phyloP scores from a whole-genome alignment of 169 alveolate genomes.

The Cryptosporidium baileyi region DNA sequence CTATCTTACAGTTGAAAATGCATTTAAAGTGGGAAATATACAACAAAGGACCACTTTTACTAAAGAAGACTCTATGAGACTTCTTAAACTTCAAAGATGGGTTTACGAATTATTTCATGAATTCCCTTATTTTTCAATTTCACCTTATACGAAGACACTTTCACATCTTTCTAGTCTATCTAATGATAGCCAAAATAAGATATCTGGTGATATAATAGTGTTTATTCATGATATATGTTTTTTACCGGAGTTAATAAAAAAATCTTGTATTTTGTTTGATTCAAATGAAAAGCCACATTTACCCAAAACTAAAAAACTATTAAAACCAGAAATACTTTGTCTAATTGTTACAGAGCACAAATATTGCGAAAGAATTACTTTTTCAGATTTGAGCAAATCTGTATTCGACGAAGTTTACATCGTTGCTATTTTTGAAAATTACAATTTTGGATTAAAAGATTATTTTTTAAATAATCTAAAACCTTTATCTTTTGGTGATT shows the following conservation, averaged over 20 bases:
- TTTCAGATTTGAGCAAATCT: background rate
- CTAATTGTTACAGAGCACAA: conserved; percentile 45
- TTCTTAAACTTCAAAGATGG: conserved; percentile 55
- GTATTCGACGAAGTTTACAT: conserved; percentile 4
- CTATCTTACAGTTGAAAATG: conserved; percentile 55
- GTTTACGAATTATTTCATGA: conserved; percentile 58
- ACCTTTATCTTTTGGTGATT: conserved; percentile 42
- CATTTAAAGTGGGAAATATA: conserved; percentile 19
- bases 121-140: conserved; percentile 45
- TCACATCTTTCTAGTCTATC: background rate
- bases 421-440: conserved; percentile 3
- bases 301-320: background rate
- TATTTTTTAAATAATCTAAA: conserved; percentile 18
- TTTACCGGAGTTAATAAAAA: conserved; percentile 9
- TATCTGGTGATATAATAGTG: conserved; percentile 54
- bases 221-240: conserved; percentile 35
- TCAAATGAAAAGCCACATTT: background rate
- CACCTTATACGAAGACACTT: conserved; percentile 53
- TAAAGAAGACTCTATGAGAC: conserved; percentile 42
- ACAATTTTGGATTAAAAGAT: conserved; percentile 38
- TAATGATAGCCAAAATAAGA: background rate
- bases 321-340: conserved; percentile 1
- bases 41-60: conserved; percentile 64
- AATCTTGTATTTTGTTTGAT: background rate
- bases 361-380: background rate